These are phyloP conservation scores for Castanospermum australe DNA, from an alignment of 306 rosid genomes.

Conservation along the genomic window DNA sequence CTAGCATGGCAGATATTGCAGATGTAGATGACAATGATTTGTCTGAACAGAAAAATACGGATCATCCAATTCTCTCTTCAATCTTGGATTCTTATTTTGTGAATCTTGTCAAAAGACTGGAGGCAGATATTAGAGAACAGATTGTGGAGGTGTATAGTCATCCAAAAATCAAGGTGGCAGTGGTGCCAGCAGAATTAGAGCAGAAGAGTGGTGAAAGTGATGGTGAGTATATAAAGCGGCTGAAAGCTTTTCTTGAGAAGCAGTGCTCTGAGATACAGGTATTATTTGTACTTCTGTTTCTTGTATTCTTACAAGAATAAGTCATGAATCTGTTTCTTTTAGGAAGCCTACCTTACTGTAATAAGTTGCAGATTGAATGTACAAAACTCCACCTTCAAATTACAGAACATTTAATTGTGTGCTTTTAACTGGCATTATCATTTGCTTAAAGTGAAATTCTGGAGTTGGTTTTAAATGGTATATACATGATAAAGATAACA, in stretches of 20 bases:
- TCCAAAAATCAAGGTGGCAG: slow-evolving; percentile 84
- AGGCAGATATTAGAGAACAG: slow-evolving; percentile 72
- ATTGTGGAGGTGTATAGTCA: slow-evolving; percentile 78
- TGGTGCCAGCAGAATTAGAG: slow-evolving; percentile 91
- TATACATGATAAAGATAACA: not conserved
- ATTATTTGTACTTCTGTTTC: slow-evolving; percentile 23
- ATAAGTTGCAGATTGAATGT: not conserved
- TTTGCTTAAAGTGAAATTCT: slow-evolving; percentile 7
- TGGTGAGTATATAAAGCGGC: slow-evolving; percentile 75
- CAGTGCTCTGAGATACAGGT: slow-evolving; percentile 96
- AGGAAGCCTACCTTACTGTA: not conserved
- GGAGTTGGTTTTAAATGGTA: slow-evolving; percentile 9
- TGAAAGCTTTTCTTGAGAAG: slow-evolving; percentile 81
- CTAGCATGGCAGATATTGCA: slow-evolving; percentile 83
- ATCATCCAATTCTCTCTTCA: slow-evolving; percentile 76
- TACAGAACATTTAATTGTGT: not conserved
- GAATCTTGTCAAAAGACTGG: slow-evolving; percentile 58
- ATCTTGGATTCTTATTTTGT: slow-evolving; percentile 71
- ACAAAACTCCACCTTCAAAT: not conserved
- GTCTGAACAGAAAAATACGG: slow-evolving; percentile 54
- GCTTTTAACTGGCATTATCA: not conserved
- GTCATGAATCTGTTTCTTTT: slow-evolving; percentile 8
- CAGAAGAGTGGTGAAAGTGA: slow-evolving; percentile 80
- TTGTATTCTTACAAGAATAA: slow-evolving; percentile 7
- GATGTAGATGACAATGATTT: slow-evolving; percentile 55